Percentiles rank a stretch among this genome's conserved stretches.
Conservation (phyloP, 441 rosid species). For the Populus hybrid region DNA sequence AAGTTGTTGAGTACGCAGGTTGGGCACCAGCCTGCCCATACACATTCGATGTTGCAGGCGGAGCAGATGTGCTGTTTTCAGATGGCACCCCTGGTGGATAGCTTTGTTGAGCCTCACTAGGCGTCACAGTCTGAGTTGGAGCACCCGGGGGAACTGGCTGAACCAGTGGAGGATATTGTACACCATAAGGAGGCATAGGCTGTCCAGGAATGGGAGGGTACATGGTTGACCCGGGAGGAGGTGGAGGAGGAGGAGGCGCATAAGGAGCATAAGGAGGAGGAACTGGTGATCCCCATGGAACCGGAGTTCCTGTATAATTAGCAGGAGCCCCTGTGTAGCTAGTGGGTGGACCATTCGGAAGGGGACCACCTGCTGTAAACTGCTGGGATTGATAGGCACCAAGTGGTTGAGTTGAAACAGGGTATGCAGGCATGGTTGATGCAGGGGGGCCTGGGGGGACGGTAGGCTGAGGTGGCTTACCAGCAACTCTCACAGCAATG, state of each 20-base stretch:
- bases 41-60: constrained; percentile 43
- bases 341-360: constrained; percentile 30
- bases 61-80: constrained; percentile 51
- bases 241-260: constrained; percentile 83
- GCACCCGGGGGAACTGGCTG: constrained; percentile 78
- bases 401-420: constrained; percentile 54
- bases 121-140: constrained; percentile 38
- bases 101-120: constrained; percentile 67
- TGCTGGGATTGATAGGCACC: constrained; percentile 83
- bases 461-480: constrained; percentile 80
- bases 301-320: constrained; percentile 40
- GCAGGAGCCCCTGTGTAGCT: constrained; percentile 15
- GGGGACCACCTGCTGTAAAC: constrained; percentile 69
- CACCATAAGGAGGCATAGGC: constrained; percentile 75
- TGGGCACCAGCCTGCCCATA: constrained; percentile 50
- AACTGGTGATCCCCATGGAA: constrained; percentile 88
- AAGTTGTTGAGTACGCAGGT: constrained; percentile 52
- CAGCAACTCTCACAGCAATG: constrained; percentile 93
- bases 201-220: constrained; percentile 79
- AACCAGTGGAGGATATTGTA: constrained; percentile 61
- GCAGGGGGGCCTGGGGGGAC: constrained; percentile 75
- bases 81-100: constrained; percentile 90
- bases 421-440: constrained; percentile 52
- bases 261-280: constrained; percentile 75
- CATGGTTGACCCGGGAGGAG: constrained; percentile 73